phyloP scores from a whole-genome alignment of 2,329 filamentous ascomycete species.

The Elsinoe fawcettii region DNA sequence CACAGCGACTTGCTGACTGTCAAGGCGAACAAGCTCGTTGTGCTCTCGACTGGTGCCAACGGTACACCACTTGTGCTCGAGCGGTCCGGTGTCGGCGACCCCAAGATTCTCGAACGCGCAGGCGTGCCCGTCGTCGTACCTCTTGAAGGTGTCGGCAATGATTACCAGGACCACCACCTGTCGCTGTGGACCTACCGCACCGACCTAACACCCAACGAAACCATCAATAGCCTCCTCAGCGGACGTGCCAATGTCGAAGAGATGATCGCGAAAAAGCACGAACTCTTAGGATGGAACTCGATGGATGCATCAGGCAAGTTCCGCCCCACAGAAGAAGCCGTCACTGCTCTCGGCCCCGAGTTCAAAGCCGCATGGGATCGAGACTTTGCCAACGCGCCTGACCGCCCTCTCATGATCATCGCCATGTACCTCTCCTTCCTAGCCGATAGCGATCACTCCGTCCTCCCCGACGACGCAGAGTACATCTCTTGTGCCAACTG shows the following conservation, averaged over 20 bases:
- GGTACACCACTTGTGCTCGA: slow-evolving; percentile 52
- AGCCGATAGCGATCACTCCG: slow-evolving; percentile 24
- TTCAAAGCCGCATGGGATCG: slow-evolving; percentile 49
- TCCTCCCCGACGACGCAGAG: slow-evolving; percentile 34
- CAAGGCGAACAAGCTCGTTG: slow-evolving; percentile 49
- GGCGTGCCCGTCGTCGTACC: slow-evolving; percentile 42
- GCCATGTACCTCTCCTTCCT: slow-evolving; percentile 31
- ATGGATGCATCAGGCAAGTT: slow-evolving; percentile 51
- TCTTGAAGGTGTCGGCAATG: slow-evolving; percentile 46
- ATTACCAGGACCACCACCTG: slow-evolving; percentile 52
- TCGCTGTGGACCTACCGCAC: slow-evolving; percentile 47
- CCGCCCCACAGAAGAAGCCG: slow-evolving; percentile 47
- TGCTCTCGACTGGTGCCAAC: slow-evolving; percentile 44
- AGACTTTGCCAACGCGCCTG: slow-evolving; percentile 43
- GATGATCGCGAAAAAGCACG: slow-evolving; percentile 38
- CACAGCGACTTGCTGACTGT: slow-evolving; percentile 28
- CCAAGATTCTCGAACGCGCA: slow-evolving; percentile 41
- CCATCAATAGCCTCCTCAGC: slow-evolving; percentile 47
- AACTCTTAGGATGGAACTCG: slow-evolving; percentile 50
- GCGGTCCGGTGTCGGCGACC: slow-evolving; percentile 53
- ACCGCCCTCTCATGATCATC: slow-evolving; percentile 45
- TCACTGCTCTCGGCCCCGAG: slow-evolving; percentile 44
- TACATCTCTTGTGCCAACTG: slow-evolving; percentile 49
- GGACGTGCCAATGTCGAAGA: slow-evolving; percentile 42
- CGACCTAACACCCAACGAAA: slow-evolving; percentile 39